Percentiles rank a stretch among this genome's conserved stretches.
phyloP scores from a whole-genome alignment of 2,329 filamentous ascomycete species.

The Fusarium illudens region DNA sequence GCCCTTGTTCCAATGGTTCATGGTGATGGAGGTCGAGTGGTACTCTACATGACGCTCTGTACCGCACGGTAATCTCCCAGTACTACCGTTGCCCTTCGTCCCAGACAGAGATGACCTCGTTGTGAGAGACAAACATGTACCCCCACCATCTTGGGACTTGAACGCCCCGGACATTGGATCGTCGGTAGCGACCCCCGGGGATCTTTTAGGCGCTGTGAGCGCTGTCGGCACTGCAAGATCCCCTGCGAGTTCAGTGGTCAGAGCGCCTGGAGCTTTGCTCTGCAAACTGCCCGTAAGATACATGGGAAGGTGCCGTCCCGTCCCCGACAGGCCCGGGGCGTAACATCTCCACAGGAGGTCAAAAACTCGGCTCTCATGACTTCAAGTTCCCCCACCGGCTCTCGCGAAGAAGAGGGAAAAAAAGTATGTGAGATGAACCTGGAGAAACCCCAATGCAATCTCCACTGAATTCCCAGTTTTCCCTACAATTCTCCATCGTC shows the following conservation, averaged over 20 bases:
- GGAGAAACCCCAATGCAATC: neutral
- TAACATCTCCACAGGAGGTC: neutral
- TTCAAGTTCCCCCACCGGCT: conserved; percentile 20
- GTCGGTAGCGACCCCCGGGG: conserved; percentile 4
- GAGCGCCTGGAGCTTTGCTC: conserved; percentile 30
- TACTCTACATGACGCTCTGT: neutral
- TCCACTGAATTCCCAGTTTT: neutral
- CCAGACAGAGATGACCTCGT: neutral
- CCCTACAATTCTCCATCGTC: neutral
- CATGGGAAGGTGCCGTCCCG: too few relatives aligned
- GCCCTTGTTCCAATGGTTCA: neutral
- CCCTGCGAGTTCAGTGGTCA: conserved; percentile 10
- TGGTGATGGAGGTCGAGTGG: neutral
- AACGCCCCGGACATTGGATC: conserved; percentile 20
- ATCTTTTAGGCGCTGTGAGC: neutral
- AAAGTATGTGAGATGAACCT: neutral
- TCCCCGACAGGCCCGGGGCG: conserved; percentile 5
- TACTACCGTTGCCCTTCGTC: neutral
- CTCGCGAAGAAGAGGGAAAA: neutral
- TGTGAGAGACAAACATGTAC: neutral
- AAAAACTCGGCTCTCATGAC: conserved; percentile 9
- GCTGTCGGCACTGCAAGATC: conserved; percentile 4
- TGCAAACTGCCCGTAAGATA: too few relatives aligned
- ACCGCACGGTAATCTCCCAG: neutral
- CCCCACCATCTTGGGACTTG: conserved; percentile 12